Conservation (phyloP, 768 basidiomycete species). For the Mycena albidolilacea region DNA sequence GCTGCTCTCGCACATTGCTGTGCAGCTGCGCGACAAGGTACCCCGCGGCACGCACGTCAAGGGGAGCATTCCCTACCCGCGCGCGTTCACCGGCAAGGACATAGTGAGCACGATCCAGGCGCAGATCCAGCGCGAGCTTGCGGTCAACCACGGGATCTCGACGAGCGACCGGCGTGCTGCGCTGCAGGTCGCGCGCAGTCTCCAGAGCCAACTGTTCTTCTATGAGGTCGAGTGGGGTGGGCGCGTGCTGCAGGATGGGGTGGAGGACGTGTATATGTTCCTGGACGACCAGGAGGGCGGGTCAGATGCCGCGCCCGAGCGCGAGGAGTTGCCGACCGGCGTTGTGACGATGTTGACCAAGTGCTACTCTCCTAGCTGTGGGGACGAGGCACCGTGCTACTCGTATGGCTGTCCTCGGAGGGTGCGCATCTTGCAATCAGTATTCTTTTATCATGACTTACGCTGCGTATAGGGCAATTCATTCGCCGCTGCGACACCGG, state of each 20-base stretch:
- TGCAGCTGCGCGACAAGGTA: slow-evolving; percentile 91
- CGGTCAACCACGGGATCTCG: slow-evolving; percentile 80
- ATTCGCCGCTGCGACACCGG: slow-evolving; percentile 16
- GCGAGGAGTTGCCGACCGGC: slow-evolving; percentile 85
- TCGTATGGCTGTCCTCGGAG: slow-evolving; percentile 84
- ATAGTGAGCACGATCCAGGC: slow-evolving; percentile 92
- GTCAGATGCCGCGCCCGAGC: slow-evolving; percentile 72
- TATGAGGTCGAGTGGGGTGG: slow-evolving; percentile 98
- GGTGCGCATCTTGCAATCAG: slow-evolving; percentile 19
- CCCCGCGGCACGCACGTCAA: slow-evolving; percentile 91
- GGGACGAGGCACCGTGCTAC: slow-evolving; percentile 86
- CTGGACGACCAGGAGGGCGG: slow-evolving; percentile 83
- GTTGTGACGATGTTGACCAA: slow-evolving; percentile 91
- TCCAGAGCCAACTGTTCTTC: slow-evolving; percentile 92
- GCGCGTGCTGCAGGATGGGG: slow-evolving; percentile 84
- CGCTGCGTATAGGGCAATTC: slow-evolving; percentile 8
- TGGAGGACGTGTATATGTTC: slow-evolving; percentile 96
- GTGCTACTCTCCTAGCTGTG: slow-evolving; percentile 92
- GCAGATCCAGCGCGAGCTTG: slow-evolving; percentile 89
- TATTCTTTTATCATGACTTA: background rate
- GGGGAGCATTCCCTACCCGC: slow-evolving; percentile 91
- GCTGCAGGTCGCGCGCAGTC: slow-evolving; percentile 88
- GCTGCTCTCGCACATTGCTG: slow-evolving; percentile 89
- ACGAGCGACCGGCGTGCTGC: slow-evolving; percentile 88
- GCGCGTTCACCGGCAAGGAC: slow-evolving; percentile 95